Evolutionary conservation across 192 early-diverging fungal species (phyloP).

Genomic region (Geosiphon pyriformis): DNA sequence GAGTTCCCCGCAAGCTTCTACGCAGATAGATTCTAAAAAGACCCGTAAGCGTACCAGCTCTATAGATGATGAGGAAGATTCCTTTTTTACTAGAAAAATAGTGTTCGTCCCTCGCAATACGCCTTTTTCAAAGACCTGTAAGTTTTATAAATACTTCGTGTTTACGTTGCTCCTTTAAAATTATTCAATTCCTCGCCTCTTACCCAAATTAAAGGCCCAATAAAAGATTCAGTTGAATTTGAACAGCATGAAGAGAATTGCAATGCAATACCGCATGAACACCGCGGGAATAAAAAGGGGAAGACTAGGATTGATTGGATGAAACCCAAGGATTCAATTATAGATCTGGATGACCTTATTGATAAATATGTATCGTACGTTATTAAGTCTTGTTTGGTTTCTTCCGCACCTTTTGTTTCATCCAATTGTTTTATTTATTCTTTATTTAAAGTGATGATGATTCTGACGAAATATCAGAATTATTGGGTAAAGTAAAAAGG

Average conservation of each 20-base stretch:
- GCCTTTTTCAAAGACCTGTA: background rate
- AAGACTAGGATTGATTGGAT: too few relatives aligned
- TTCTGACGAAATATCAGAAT: too few relatives aligned
- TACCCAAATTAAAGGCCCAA: too few relatives aligned
- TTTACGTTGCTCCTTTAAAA: too few relatives aligned
- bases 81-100: slow-evolving; percentile 1
- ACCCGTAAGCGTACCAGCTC: background rate
- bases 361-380: too few relatives aligned
- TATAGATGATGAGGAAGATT: slow-evolving; percentile 15
- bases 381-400: background rate
- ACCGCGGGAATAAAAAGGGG: too few relatives aligned
- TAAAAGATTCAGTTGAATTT: too few relatives aligned
- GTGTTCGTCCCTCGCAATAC: slow-evolving; percentile 7
- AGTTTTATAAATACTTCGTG: background rate
- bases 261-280: too few relatives aligned
- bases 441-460: background rate
- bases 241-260: too few relatives aligned
- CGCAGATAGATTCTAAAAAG: background rate
- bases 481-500: background rate
- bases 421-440: background rate
- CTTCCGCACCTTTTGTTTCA: background rate
- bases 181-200: too few relatives aligned
- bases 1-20: background rate
- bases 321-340: too few relatives aligned
- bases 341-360: too few relatives aligned